Conservation (phyloP, 1,284 basidiomycete genomes). For the Sporisorium sorghi region DNA sequence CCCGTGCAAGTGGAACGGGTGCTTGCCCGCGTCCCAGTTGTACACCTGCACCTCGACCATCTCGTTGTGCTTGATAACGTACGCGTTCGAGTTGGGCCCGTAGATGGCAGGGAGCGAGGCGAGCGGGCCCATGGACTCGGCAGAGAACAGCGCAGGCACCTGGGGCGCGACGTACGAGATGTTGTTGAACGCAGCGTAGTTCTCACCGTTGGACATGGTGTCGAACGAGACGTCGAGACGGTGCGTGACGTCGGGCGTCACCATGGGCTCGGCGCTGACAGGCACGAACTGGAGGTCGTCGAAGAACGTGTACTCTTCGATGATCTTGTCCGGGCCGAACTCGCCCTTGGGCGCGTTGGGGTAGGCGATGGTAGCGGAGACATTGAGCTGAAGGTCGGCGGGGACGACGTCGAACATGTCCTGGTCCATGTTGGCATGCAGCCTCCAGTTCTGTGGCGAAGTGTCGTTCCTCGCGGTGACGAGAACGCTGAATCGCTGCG, state of each 20-base stretch:
- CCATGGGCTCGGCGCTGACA: slow-evolving; percentile 64
- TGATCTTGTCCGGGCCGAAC: slow-evolving; percentile 40
- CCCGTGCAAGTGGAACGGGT: slow-evolving; percentile 45
- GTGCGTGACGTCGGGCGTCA: slow-evolving; percentile 68
- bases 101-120: slow-evolving; percentile 69
- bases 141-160: slow-evolving; percentile 46
- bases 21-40: slow-evolving; percentile 65
- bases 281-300: slow-evolving; percentile 71
- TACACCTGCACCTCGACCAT: slow-evolving; percentile 59
- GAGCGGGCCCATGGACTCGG: slow-evolving; percentile 43
- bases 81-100: slow-evolving; percentile 52
- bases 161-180: slow-evolving; percentile 73
- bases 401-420: slow-evolving; percentile 71
- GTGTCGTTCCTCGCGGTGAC: slow-evolving; percentile 80
- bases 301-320: slow-evolving; percentile 65
- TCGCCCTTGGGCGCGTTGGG: slow-evolving; percentile 27
- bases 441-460: slow-evolving; percentile 79
- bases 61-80: slow-evolving; percentile 69
- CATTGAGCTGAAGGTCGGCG: slow-evolving; percentile 59
- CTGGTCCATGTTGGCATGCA: slow-evolving; percentile 88
- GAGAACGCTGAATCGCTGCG: slow-evolving; percentile 60
- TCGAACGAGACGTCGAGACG: slow-evolving; percentile 71
- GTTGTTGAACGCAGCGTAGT: slow-evolving; percentile 70
- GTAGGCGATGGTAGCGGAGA: slow-evolving; percentile 61
- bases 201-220: slow-evolving; percentile 70